These are phyloP conservation scores for Allomyces macrogynus DNA, from an alignment of 192 early-diverging fungal genomes.

Conservation along the genomic window DNA sequence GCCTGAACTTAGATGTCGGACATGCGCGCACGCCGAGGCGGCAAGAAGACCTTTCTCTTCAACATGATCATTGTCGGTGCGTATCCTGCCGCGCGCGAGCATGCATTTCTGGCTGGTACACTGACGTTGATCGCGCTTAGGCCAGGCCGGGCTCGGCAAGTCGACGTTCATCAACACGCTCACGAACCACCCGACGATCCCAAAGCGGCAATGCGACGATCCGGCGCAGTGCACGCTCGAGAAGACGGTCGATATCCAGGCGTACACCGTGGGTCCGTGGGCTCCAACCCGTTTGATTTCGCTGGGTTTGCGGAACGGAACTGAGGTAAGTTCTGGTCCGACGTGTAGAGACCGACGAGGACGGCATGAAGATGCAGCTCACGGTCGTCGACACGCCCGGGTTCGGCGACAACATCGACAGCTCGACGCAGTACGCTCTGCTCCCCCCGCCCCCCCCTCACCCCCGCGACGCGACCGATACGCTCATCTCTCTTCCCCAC, in stretches of 20 bases:
- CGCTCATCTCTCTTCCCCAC: no score
- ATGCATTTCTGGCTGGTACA: no score
- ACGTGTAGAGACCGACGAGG: conserved; percentile 71
- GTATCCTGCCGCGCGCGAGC: conserved; percentile 5
- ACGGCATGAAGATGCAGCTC: conserved; percentile 88
- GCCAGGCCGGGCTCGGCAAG: conserved; percentile 83
- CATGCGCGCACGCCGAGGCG: conserved; percentile 5
- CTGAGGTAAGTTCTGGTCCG: no score
- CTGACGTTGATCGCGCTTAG: conserved; percentile 13
- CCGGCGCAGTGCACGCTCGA: conserved; percentile 57
- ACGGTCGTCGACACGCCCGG: conserved; percentile 98
- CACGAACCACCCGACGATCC: conserved; percentile 57
- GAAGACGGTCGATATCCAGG: conserved; percentile 74
- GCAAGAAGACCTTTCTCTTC: conserved; percentile 89
- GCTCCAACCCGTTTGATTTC: no score
- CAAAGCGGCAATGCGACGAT: conserved; percentile 39
- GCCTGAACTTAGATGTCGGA: no score
- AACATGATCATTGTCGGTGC: conserved; percentile 91
- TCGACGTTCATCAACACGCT: conserved; percentile 97
- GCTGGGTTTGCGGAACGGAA: no score
- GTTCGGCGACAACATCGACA: conserved; percentile 92
- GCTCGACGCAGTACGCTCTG: conserved; percentile 11
- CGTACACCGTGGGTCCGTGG: conserved; percentile 53
- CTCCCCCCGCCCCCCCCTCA: no score
- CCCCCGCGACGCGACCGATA: no score